Conservation (phyloP, 495 filamentous ascomycete genomes). For the Hypoxylon lenormandii region DNA sequence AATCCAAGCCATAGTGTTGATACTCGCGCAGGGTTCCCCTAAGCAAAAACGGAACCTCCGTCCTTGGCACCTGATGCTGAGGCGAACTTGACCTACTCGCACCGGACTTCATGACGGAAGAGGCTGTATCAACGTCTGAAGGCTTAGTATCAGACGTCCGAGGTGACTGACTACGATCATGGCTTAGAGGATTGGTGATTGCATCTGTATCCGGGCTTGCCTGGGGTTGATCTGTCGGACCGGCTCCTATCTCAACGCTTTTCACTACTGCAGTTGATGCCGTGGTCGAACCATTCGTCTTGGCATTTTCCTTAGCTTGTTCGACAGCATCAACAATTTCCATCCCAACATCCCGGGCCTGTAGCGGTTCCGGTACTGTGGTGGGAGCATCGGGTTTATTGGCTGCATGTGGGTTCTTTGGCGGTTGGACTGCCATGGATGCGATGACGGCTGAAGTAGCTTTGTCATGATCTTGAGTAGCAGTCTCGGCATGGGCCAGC, state of each 20-base stretch:
- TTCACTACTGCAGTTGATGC: constrained; percentile 30
- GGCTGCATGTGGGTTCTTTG: constrained; percentile 20
- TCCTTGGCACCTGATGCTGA: constrained; percentile 66
- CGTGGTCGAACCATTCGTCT: constrained; percentile 45
- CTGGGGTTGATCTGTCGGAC: constrained; percentile 38
- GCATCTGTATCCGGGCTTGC: constrained; percentile 54
- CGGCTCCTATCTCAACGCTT: constrained; percentile 45
- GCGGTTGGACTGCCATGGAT: constrained; percentile 4
- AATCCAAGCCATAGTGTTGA: constrained; percentile 95
- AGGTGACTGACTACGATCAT: constrained; percentile 65
- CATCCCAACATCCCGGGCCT: constrained; percentile 41
- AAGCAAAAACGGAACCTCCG: constrained; percentile 86
- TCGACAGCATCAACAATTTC: constrained; percentile 49
- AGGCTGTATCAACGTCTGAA: constrained; percentile 74
- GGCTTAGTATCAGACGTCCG: constrained; percentile 74
- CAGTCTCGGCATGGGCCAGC: neutral
- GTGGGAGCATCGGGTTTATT: constrained; percentile 25
- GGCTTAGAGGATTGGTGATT: constrained; percentile 55
- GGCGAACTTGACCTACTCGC: constrained; percentile 60
- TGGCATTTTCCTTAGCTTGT: constrained; percentile 52
- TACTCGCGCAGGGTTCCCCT: constrained; percentile 94
- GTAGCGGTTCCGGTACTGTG: constrained; percentile 24
- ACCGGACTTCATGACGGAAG: constrained; percentile 66
- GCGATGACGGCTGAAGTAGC: neutral
- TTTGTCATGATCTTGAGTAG: constrained; percentile 3